A percentile compares a stretch with the other conserved stretches of the same genome.
Evolutionary conservation across 345 rosid species (phyloP).

Genomic region (Populus euphratica): DNA sequence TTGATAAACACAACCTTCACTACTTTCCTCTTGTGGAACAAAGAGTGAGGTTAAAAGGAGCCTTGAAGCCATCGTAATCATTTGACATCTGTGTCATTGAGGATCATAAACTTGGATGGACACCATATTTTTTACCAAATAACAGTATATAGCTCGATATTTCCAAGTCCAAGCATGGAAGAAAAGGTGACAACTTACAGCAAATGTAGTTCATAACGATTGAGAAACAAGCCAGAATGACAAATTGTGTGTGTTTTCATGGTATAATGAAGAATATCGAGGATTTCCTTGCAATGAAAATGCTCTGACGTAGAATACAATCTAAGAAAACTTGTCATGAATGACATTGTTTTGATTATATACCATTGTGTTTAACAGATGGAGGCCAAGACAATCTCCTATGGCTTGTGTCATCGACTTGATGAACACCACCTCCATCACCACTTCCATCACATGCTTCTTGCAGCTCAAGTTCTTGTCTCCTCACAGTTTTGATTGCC

Average conservation of each 20-base stretch:
- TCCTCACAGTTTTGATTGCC: conserved; percentile 37
- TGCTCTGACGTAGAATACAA: background rate
- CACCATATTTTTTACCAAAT: background rate
- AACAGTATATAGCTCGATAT: background rate
- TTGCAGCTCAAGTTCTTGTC: conserved; percentile 37
- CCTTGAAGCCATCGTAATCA: background rate
- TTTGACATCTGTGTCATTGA: background rate
- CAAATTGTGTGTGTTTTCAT: background rate
- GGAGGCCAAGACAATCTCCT: conserved; percentile 95
- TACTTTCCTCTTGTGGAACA: background rate
- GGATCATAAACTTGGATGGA: background rate
- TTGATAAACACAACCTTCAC: no score
- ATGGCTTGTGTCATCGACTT: conserved; percentile 42
- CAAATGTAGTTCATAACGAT: background rate
- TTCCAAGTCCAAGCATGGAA: background rate
- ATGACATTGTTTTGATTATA: conserved; percentile 1
- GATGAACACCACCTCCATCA: conserved; percentile 35
- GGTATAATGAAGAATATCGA: background rate
- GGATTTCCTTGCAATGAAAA: background rate
- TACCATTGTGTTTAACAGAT: conserved; percentile 42
- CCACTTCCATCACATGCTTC: conserved; percentile 44
- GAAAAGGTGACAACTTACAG: background rate
- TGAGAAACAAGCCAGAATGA: background rate
- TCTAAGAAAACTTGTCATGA: background rate
- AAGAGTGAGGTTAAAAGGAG: no score